A percentile compares a stretch with the other conserved stretches of the same genome.
Evolutionary conservation across 2,329 filamentous ascomycete genomes (phyloP).

Genomic region (Trichoderma arundinaceum): DNA sequence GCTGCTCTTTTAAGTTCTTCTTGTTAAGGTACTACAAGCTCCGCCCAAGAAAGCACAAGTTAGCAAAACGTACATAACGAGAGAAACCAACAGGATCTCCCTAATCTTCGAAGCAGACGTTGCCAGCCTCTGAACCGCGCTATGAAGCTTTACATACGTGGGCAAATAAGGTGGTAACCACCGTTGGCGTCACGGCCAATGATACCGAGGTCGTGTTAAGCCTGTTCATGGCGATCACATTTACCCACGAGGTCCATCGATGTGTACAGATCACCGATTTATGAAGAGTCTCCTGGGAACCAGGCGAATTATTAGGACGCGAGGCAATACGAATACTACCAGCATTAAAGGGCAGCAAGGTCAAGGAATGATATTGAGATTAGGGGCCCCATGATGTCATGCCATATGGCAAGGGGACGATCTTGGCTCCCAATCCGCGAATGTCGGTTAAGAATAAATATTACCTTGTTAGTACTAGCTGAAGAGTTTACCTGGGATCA

Average conservation of each 20-base stretch:
- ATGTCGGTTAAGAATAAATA: constrained; percentile 13
- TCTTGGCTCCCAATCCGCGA: constrained; percentile 17
- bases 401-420: constrained; percentile 18
- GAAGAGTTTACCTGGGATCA: not conserved
- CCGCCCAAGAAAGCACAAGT: not conserved
- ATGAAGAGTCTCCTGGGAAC: constrained; percentile 3
- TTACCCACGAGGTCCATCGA: constrained; percentile 9
- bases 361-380: constrained; percentile 23
- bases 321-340: not conserved
- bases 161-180: constrained; percentile 82
- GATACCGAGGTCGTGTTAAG: constrained; percentile 83
- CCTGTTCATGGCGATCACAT: constrained; percentile 48
- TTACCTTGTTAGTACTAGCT: constrained; percentile 20
- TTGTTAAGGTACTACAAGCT: constrained; percentile 77
- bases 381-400: constrained; percentile 34
- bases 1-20: constrained; percentile 74
- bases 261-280: constrained; percentile 5
- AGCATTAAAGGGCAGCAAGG: not conserved
- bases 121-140: not conserved
- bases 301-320: not conserved
- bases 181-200: constrained; percentile 83
- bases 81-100: not conserved
- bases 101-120: constrained; percentile 1
- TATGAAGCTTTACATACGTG: constrained; percentile 65
- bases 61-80: not conserved